Base-by-base conservation (phyloP, 495 filamentous ascomycete genomes). In the Penicillium odoratum region DNA sequence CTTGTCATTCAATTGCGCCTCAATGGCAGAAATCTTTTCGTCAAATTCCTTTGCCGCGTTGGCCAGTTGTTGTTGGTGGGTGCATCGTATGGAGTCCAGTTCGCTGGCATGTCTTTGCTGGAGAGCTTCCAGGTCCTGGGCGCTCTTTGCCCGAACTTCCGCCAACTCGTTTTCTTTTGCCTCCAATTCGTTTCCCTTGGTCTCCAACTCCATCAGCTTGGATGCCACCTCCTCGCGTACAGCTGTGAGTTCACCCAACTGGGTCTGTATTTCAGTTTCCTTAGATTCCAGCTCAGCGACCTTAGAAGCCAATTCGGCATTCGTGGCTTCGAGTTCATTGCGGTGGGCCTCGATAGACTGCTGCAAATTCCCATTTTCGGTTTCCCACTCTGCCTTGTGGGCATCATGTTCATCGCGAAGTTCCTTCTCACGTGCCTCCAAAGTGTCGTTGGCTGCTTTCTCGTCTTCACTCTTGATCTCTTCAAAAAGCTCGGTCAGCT, bases 391-490 rank as follows among this genome's bases (percentile, higher is more conserved):
- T 9, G 56, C 60, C 57, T 70, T 72, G 54, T 75, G 61, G 2
- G 72, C 57, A 42, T 76, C 76, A 30, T 74, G 71, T 51, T 73
- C 60, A 21, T 71, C 69, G 8, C 66, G 61, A 7, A 78, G 61
- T 40, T 77, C 71, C 46, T 68, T 70, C 51, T 77, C 76, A 33
- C 72, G 73, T 13, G 67, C 63, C n/a, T 71, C 72, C 64, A 78
- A 55, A 8, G 65, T 61, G 42, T 77, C 74, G 5, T 63, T 61
- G 26, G 73, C 74, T 0, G 66, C 63, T 47, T 69, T 75, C 64
- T 83, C 79, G 29, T 79, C 76, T 48, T 82, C 80, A 13, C 69
- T 65, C 65, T 76, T 78, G 57, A 77, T 74, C 58, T 80, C 78
- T 48, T 80, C 78, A 47, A 78, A 79, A 3, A 76, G 51, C 26